Conservation (phyloP, 352 stramenopile genomes). For the Phytophthora sansomeana region DNA sequence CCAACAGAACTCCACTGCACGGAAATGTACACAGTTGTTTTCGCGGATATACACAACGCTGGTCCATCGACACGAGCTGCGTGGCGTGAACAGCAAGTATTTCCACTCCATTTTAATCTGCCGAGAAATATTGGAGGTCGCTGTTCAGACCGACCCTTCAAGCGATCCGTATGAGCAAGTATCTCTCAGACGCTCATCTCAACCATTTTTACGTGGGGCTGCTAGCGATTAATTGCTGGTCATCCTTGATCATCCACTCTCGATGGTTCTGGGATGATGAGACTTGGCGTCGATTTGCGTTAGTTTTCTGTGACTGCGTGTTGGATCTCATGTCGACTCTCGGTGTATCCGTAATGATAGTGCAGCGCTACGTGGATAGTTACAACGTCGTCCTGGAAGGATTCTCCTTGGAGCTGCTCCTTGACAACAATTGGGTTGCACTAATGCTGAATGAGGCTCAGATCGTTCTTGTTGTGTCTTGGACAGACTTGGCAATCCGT, state of each 20-base stretch:
- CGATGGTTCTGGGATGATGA: slow-evolving; percentile 22
- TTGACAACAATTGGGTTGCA: slow-evolving; percentile 7
- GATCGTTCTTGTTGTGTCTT: slow-evolving; percentile 36
- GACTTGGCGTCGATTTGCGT: slow-evolving; percentile 19
- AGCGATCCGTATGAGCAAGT: slow-evolving; percentile 33
- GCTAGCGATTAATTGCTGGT: slow-evolving; percentile 37
- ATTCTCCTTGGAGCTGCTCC: slow-evolving; percentile 9
- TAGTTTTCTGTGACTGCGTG: slow-evolving; percentile 25
- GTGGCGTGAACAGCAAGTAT: slow-evolving; percentile 28
- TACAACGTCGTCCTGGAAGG: slow-evolving; percentile 1
- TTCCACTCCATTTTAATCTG: slow-evolving; percentile 23
- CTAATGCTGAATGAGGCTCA: slow-evolving; percentile 36
- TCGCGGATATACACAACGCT: not conserved
- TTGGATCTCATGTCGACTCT: slow-evolving; percentile 37
- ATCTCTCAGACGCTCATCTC: slow-evolving; percentile 24
- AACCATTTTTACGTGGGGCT: slow-evolving; percentile 41
- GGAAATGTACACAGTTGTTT: not conserved
- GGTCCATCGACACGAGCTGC: slow-evolving; percentile 6
- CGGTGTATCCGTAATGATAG: slow-evolving; percentile 23
- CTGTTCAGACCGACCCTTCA: slow-evolving; percentile 31
- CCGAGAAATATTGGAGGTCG: slow-evolving; percentile 30
- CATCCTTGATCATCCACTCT: slow-evolving; percentile 23
- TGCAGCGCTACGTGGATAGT: slow-evolving; percentile 17
- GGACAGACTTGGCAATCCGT: slow-evolving; percentile 27
- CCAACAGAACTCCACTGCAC: not conserved